Percentiles rank a stretch among this genome's conserved stretches.
These are phyloP conservation scores for Omphalotus guepiniiformis DNA, from an alignment of 768 basidiomycete species.

Conservation along the genomic window DNA sequence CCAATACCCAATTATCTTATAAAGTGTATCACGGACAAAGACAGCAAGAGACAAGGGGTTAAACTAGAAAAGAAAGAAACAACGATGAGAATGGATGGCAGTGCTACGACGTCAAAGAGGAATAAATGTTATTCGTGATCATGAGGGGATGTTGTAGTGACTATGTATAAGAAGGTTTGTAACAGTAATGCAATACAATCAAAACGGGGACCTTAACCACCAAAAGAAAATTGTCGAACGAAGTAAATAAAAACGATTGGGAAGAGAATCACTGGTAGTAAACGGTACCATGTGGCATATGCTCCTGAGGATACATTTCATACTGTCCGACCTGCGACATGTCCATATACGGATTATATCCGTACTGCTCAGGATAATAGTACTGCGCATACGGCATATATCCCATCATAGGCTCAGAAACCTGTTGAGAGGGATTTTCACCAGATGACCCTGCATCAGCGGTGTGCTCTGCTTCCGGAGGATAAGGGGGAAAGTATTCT, in stretches of 20 bases:
- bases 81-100: background rate
- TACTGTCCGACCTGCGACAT: conserved; percentile 62
- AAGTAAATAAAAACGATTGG: conserved; percentile 21
- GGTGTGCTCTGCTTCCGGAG: conserved; percentile 24
- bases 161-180: background rate
- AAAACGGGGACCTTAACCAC: conserved; percentile 5
- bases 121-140: background rate
- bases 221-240: conserved; percentile 14
- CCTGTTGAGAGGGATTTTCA: conserved; percentile 21
- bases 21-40: background rate
- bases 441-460: conserved; percentile 18
- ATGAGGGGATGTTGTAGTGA: background rate
- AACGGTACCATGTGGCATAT: conserved; percentile 43
- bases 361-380: conserved; percentile 70
- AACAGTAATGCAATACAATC: background rate
- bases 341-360: conserved; percentile 65
- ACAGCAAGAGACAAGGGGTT: background rate
- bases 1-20: no score
- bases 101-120: background rate
- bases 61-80: background rate
- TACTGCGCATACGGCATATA: conserved; percentile 63
- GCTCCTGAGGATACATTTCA: conserved; percentile 60
- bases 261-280: conserved; percentile 49
- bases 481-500: conserved; percentile 4
- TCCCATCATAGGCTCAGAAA: conserved; percentile 39